These are phyloP conservation scores for Bisporella sp. DNA, from an alignment of 2,329 filamentous ascomycete species.

Conservation along the genomic window DNA sequence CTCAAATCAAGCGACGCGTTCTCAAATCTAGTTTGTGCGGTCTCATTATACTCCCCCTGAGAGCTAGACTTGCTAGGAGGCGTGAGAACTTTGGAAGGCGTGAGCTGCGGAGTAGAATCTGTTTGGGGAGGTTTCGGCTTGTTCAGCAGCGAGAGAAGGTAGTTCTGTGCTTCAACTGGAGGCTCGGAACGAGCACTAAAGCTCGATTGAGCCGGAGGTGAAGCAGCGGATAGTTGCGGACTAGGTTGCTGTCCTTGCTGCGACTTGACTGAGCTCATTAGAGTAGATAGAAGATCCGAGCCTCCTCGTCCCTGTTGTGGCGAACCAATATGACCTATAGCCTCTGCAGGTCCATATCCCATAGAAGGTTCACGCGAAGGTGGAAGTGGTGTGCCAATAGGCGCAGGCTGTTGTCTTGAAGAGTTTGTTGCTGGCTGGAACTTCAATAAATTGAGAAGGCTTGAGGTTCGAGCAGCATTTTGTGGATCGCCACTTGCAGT, in stretches of 20 bases:
- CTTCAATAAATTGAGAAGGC: constrained; percentile 58
- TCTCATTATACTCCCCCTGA: constrained; percentile 25
- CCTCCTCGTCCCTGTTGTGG: constrained; percentile 14
- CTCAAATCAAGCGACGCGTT: constrained; percentile 35
- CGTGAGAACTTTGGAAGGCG: constrained; percentile 25
- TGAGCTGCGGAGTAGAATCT: constrained; percentile 29
- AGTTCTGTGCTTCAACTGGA: constrained; percentile 69
- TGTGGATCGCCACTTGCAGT: constrained; percentile 18
- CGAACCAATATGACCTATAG: constrained; percentile 11
- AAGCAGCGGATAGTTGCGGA: constrained; percentile 14
- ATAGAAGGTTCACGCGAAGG: constrained; percentile 21
- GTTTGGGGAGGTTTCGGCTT: constrained; percentile 62
- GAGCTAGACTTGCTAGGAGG: constrained; percentile 33
- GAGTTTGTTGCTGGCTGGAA: constrained; percentile 40
- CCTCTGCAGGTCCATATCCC: constrained; percentile 16
- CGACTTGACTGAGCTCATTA: constrained; percentile 21
- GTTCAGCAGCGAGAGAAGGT: constrained; percentile 80
- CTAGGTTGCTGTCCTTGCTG: constrained; percentile 18
- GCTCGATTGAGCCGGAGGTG: constrained; percentile 15
- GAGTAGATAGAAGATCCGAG: constrained; percentile 25
- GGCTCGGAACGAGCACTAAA: constrained; percentile 41
- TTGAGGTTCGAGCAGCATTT: constrained; percentile 44
- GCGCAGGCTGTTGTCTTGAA: constrained; percentile 15
- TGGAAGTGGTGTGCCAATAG: constrained; percentile 24
- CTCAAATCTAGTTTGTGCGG: constrained; percentile 34